These are phyloP conservation scores for Anaeramoeba flamelloides DNA, from an alignment of 78 protist species.

Conservation along the genomic window DNA sequence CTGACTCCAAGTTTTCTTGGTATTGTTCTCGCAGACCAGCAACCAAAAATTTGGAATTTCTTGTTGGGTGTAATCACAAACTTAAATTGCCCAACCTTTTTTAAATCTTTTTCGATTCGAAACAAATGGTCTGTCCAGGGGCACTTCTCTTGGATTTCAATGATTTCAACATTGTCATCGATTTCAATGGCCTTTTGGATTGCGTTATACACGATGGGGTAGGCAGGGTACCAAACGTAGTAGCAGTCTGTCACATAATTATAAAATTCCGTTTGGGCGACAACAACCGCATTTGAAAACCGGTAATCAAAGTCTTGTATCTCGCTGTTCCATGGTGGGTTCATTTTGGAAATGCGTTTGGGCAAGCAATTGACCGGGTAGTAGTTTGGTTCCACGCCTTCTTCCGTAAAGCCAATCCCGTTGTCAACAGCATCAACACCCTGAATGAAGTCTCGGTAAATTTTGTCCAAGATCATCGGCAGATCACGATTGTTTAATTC, in stretches of 20 bases:
- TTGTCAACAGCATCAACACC: neutral
- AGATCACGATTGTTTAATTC: neutral
- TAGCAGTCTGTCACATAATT: neutral
- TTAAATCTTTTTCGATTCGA: neutral
- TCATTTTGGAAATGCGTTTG: neutral
- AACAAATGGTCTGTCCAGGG: neutral
- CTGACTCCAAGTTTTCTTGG: neutral
- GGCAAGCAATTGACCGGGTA: neutral
- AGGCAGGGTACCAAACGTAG: neutral
- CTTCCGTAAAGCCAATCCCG: neutral
- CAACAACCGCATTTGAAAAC: neutral
- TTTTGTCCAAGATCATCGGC: neutral
- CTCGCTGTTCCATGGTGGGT: neutral
- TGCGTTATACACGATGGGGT: neutral
- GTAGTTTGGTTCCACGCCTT: neutral
- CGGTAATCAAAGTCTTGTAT: neutral
- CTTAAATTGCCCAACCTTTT: neutral
- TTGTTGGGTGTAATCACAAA: neutral
- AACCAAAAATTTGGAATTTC: neutral
- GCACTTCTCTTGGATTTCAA: neutral
- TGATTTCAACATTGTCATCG: neutral
- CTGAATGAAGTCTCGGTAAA: neutral
- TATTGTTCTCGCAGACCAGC: neutral
- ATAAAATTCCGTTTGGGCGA: neutral
- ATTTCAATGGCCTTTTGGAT: neutral